These are phyloP conservation scores for Stipa capillata DNA, from an alignment of 176 grass and related monocot species.

Conservation along the genomic window DNA sequence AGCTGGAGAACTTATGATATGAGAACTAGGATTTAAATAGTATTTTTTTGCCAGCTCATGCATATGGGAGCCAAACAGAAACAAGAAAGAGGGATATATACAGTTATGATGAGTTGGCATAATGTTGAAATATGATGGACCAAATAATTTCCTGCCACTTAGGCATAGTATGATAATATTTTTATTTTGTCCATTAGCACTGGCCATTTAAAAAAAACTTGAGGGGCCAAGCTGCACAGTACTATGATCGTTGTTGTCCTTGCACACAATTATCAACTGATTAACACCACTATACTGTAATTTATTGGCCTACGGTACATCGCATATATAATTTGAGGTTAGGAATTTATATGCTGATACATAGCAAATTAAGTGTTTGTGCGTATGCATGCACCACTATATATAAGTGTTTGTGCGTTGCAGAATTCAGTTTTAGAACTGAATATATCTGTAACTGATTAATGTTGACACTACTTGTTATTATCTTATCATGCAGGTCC, in stretches of 20 bases:
- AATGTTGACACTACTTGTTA: not conserved
- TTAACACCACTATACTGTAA: not conserved
- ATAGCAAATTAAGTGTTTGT: not conserved
- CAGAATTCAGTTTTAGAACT: not conserved
- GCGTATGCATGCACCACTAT: not conserved
- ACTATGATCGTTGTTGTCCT: not conserved
- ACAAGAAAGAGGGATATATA: conserved; percentile 11
- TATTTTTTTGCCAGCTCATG: conserved; percentile 11
- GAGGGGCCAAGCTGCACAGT: not conserved
- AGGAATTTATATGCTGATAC: not conserved
- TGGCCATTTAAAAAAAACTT: not conserved
- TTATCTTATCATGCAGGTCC: not conserved
- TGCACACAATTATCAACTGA: not conserved
- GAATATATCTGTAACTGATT: not conserved
- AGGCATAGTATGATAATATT: not conserved
- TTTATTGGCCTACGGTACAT: not conserved
- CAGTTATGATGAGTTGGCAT: conserved; percentile 33
- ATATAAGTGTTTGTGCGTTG: not conserved
- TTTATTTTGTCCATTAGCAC: not conserved
- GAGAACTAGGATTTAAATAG: not conserved
- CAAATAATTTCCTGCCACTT: conserved; percentile 28
- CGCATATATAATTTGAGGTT: not conserved
- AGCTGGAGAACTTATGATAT: not conserved
- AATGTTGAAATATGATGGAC: conserved; percentile 13
- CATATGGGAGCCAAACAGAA: conserved; percentile 1